Evolutionary conservation across 2,329 filamentous ascomycete species (phyloP).

Genomic region (Fusarium falciforme): DNA sequence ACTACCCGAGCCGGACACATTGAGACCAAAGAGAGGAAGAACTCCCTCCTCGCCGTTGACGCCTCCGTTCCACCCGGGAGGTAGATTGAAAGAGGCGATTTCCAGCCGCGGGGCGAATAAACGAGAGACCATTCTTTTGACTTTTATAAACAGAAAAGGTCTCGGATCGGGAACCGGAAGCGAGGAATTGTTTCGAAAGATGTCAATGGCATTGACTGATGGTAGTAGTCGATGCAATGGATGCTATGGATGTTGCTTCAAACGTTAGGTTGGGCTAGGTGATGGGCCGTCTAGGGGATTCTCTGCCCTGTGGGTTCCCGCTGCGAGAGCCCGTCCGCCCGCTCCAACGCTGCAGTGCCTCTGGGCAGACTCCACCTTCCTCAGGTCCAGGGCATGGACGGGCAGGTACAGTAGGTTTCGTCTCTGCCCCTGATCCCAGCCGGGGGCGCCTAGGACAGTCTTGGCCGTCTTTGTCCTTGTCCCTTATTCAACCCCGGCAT

Average conservation of each 20-base stretch:
- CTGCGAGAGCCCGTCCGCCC: constrained; percentile 23
- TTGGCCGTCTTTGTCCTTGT: constrained; percentile 18
- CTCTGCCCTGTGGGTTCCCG: constrained; percentile 33
- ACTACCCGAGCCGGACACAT: constrained; percentile 1
- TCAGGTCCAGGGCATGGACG: neutral
- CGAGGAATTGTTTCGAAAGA: neutral
- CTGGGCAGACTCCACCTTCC: constrained; percentile 7
- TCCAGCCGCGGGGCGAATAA: constrained; percentile 1
- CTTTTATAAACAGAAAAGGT: neutral
- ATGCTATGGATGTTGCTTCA: constrained; percentile 13
- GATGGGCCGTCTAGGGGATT: constrained; percentile 13
- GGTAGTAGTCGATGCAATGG: constrained; percentile 2
- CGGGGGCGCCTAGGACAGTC: constrained; percentile 5
- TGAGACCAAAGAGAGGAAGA: neutral
- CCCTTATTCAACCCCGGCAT: constrained; percentile 14
- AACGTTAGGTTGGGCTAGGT: constrained; percentile 3
- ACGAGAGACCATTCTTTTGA: constrained; percentile 1
- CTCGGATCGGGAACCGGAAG: constrained; percentile 9
- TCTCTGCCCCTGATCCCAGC: constrained; percentile 34
- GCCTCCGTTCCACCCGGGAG: constrained; percentile 25
- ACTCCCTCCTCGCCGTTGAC: neutral
- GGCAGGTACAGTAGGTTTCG: constrained; percentile 20
- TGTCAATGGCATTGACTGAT: constrained; percentile 5
- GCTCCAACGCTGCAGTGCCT: constrained; percentile 10
- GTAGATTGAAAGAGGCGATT: constrained; percentile 11